These are phyloP conservation scores for Podospora appendiculata DNA, from an alignment of 495 filamentous ascomycete species.

Conservation along the genomic window DNA sequence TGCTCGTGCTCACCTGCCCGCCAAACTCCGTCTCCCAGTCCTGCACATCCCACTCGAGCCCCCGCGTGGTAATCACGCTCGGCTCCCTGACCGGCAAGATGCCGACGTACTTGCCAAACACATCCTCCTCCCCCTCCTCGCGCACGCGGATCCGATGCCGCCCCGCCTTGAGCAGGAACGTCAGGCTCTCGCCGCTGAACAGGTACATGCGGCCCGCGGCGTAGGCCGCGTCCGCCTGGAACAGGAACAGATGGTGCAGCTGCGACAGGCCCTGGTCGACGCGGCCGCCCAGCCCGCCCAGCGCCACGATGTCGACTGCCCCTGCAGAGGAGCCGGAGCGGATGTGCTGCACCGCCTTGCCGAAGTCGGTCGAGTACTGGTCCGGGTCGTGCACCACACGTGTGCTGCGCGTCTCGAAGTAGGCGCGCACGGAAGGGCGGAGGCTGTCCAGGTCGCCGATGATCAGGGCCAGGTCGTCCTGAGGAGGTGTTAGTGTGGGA, in stretches of 20 bases:
- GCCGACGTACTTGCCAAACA: slow-evolving; percentile 61
- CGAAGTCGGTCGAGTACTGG: slow-evolving; percentile 75
- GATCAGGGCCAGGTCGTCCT: slow-evolving; percentile 58
- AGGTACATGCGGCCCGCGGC: slow-evolving; percentile 53
- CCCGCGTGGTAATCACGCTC: slow-evolving; percentile 63
- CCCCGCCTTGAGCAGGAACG: slow-evolving; percentile 66
- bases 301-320: slow-evolving; percentile 48
- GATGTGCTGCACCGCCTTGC: slow-evolving; percentile 49
- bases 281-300: slow-evolving; percentile 82
- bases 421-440: slow-evolving; percentile 41
- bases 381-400: slow-evolving; percentile 58
- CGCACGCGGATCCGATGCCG: slow-evolving; percentile 61
- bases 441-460: slow-evolving; percentile 90
- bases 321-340: slow-evolving; percentile 14
- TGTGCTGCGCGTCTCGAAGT: slow-evolving; percentile 47
- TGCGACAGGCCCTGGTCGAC: slow-evolving; percentile 89
- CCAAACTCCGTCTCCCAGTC: slow-evolving; percentile 79
- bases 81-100: slow-evolving; percentile 75
- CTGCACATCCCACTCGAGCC: slow-evolving; percentile 84
- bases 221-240: slow-evolving; percentile 38
- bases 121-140: slow-evolving; percentile 21
- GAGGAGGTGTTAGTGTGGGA: not conserved
- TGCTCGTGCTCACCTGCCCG: slow-evolving; percentile 83
- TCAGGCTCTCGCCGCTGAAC: slow-evolving; percentile 68
- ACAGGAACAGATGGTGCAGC: slow-evolving; percentile 68